These are phyloP conservation scores for Sugiyamaella neomexicana DNA, from an alignment of 1,139 yeast species.

Conservation along the genomic window DNA sequence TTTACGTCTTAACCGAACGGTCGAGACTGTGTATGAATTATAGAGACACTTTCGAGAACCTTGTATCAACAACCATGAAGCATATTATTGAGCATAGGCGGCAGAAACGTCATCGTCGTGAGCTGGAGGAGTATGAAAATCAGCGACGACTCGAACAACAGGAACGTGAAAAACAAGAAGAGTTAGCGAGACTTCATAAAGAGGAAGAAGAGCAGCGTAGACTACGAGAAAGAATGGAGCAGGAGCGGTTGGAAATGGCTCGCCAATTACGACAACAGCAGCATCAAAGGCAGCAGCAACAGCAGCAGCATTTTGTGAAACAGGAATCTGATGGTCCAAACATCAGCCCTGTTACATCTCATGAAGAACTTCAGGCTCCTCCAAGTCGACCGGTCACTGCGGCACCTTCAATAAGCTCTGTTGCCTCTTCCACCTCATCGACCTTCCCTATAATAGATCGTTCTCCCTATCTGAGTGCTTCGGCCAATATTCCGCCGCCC, in stretches of 20 bases:
- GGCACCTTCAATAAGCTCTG: slow-evolving; percentile 5
- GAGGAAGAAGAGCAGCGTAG: slow-evolving; percentile 13
- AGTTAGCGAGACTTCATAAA: slow-evolving; percentile 9
- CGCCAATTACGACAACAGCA: slow-evolving; percentile 2
- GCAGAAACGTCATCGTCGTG: slow-evolving; percentile 17
- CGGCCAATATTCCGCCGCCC: background rate
- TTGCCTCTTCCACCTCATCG: slow-evolving; percentile 5
- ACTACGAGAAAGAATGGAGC: slow-evolving; percentile 4
- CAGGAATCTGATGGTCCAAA: slow-evolving; percentile 5
- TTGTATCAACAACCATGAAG: slow-evolving; percentile 54
- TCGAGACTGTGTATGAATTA: slow-evolving; percentile 56
- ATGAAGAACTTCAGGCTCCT: background rate
- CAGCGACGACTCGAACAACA: slow-evolving; percentile 15
- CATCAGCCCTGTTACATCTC: background rate
- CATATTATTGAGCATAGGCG: slow-evolving; percentile 36
- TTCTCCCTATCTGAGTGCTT: slow-evolving; percentile 9
- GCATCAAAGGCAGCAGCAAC: slow-evolving; percentile 25
- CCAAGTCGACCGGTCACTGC: background rate
- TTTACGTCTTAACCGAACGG: slow-evolving; percentile 63
- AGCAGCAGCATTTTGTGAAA: slow-evolving; percentile 5
- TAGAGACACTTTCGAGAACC: slow-evolving; percentile 61
- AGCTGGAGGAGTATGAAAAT: slow-evolving; percentile 11
- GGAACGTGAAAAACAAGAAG: slow-evolving; percentile 11
- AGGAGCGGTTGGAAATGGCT: slow-evolving; percentile 7
- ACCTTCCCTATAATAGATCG: slow-evolving; percentile 13